Evolutionary conservation across 352 stramenopile genomes (phyloP).

Genomic region (Plasmopara muralis): DNA sequence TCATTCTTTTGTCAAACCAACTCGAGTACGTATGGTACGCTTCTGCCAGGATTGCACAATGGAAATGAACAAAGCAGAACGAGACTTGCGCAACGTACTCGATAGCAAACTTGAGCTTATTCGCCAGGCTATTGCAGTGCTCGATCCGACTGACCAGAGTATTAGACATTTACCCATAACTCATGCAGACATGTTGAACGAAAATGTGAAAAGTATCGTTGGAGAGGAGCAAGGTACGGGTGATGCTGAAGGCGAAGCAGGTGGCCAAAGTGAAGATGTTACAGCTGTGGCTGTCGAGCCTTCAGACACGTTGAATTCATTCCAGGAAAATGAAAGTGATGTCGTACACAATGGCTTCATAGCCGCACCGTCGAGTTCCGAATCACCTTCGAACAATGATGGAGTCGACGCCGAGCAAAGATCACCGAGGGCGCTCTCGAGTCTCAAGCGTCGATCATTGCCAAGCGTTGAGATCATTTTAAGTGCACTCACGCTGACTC

Average conservation of each 20-base stretch:
- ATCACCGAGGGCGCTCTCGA: slow-evolving; percentile 5
- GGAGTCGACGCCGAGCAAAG: slow-evolving; percentile 12
- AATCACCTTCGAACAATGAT: slow-evolving; percentile 1
- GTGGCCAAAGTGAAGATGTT: neutral
- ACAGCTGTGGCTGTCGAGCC: neutral
- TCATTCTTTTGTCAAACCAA: slow-evolving; percentile 1
- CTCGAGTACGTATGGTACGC: slow-evolving; percentile 29
- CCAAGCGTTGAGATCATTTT: slow-evolving; percentile 34
- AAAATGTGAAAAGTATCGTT: neutral
- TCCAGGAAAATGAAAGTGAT: neutral
- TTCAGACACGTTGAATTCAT: neutral
- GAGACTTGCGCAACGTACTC: slow-evolving; percentile 54
- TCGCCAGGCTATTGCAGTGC: slow-evolving; percentile 33
- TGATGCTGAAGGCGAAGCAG: neutral
- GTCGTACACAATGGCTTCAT: neutral
- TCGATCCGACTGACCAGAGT: slow-evolving; percentile 19
- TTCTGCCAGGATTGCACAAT: slow-evolving; percentile 73
- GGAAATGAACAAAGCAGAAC: slow-evolving; percentile 63
- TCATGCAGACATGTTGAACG: slow-evolving; percentile 7
- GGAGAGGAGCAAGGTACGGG: neutral
- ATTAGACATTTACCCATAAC: slow-evolving; percentile 1
- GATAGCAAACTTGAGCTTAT: slow-evolving; percentile 61
- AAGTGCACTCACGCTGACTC: slow-evolving; percentile 43
- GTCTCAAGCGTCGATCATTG: slow-evolving; percentile 7
- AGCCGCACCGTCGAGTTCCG: slow-evolving; percentile 4